These are phyloP conservation scores for Pleurotus platypus DNA, from an alignment of 768 basidiomycete genomes.

Conservation along the genomic window DNA sequence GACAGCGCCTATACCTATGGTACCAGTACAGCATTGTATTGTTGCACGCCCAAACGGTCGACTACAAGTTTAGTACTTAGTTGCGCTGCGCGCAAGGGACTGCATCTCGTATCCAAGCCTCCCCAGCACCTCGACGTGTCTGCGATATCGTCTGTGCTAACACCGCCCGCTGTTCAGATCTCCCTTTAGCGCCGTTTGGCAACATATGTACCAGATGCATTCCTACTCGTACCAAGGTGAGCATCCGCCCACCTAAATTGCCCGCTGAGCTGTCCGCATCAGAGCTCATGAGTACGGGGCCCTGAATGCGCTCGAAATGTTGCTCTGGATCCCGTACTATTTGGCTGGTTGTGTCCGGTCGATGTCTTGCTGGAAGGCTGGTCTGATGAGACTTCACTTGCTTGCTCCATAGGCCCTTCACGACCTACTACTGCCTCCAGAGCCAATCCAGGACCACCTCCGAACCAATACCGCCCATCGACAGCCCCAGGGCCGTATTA, in stretches of 20 bases:
- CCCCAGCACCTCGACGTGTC: not conserved
- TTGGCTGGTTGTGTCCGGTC: too few species aligned
- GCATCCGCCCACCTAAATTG: not conserved
- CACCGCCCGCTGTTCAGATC: not conserved
- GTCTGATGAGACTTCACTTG: not conserved
- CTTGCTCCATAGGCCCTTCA: slow-evolving; percentile 3
- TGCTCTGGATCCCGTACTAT: too few species aligned
- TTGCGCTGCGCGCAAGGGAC: too few species aligned
- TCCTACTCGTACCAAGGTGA: slow-evolving; percentile 1
- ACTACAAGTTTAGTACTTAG: not conserved
- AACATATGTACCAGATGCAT: not conserved
- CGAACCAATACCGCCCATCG: slow-evolving; percentile 7
- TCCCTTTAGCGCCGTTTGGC: not conserved
- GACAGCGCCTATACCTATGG: not conserved
- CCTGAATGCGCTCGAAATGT: too few species aligned
- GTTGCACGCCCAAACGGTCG: not conserved
- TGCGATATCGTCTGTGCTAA: not conserved
- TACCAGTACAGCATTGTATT: slow-evolving; percentile 1
- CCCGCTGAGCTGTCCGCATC: too few species aligned
- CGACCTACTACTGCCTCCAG: not conserved
- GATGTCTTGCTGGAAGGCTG: not conserved
- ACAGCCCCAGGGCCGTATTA: slow-evolving; percentile 6
- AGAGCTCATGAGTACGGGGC: too few species aligned
- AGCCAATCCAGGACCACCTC: not conserved
- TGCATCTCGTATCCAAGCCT: not conserved